Percentiles rank a stretch among this genome's conserved stretches.
These are phyloP conservation scores for Agaricus subrufescens DNA, from an alignment of 768 basidiomycete genomes.

Conservation along the genomic window DNA sequence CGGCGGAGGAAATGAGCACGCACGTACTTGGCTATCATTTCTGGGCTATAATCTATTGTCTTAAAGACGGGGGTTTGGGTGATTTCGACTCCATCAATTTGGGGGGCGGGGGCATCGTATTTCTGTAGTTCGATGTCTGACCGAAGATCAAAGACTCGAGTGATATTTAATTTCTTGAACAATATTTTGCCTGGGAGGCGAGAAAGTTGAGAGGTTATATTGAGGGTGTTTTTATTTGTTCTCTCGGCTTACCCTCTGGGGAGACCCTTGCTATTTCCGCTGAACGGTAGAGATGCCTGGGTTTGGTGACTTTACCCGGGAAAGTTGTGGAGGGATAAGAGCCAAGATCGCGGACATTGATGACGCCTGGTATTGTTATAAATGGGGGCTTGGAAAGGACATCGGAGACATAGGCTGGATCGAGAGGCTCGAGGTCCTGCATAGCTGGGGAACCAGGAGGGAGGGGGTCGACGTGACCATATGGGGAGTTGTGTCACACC, in stretches of 20 bases:
- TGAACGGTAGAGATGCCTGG: constrained; percentile 56
- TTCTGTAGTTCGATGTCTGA: constrained; percentile 77
- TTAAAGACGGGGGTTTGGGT: constrained; percentile 62
- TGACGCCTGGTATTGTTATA: constrained; percentile 64
- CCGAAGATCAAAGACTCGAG: constrained; percentile 70
- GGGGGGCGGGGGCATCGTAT: constrained; percentile 61
- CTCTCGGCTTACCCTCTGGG: constrained; percentile 47
- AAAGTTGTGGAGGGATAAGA: constrained; percentile 44
- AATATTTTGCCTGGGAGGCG: constrained; percentile 45
- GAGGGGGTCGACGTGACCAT: not conserved
- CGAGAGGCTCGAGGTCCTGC: constrained; percentile 58
- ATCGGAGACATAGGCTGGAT: constrained; percentile 58
- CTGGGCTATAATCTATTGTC: constrained; percentile 77
- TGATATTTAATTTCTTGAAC: constrained; percentile 57
- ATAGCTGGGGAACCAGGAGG: constrained; percentile 19
- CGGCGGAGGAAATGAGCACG: constrained; percentile 23
- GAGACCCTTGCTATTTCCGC: constrained; percentile 73
- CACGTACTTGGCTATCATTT: constrained; percentile 80
- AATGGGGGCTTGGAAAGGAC: constrained; percentile 69
- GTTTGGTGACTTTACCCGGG: constrained; percentile 50
- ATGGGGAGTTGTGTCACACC: constrained; percentile 2
- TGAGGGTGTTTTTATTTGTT: not conserved
- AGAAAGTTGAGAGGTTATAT: not conserved
- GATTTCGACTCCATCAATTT: constrained; percentile 59
- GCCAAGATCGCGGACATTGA: constrained; percentile 73